Conservation (phyloP, 2,329 filamentous ascomycete genomes). For the Pestalotiopsis sp. region DNA sequence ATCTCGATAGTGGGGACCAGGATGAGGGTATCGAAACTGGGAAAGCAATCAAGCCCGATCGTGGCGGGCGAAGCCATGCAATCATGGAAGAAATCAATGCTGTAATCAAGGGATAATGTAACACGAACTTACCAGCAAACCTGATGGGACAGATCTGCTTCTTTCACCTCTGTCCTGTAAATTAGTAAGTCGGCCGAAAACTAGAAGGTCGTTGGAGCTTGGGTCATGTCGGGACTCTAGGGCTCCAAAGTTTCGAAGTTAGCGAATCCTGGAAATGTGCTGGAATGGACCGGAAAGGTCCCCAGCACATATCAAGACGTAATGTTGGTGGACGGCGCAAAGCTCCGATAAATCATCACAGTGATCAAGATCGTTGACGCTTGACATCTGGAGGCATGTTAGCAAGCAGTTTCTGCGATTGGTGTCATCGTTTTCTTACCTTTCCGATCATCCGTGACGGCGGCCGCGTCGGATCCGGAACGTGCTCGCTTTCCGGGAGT, state of each 20-base stretch:
- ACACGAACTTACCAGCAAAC: conserved; percentile 4
- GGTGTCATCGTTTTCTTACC: conserved; percentile 23
- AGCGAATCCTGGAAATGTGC: background rate
- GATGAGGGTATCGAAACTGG: background rate
- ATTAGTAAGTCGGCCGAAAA: background rate
- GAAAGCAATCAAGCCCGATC: background rate
- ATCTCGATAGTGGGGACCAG: background rate
- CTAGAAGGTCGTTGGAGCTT: background rate
- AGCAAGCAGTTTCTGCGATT: conserved; percentile 20
- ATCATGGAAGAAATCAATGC: background rate
- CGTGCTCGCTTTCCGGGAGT: conserved; percentile 29
- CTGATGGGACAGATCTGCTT: background rate
- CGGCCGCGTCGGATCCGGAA: conserved; percentile 26
- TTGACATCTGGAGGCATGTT: conserved; percentile 46
- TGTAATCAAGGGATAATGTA: background rate
- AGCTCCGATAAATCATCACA: background rate
- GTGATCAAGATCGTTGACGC: conserved; percentile 48
- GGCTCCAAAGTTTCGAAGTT: background rate
- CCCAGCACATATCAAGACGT: background rate
- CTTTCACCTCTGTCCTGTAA: background rate
- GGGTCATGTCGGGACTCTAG: background rate
- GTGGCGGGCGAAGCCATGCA: background rate
- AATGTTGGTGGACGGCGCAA: background rate
- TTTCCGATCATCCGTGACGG: conserved; percentile 26
- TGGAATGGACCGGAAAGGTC: background rate